These are phyloP conservation scores for Metschnikowia lachancei DNA, from an alignment of 805 yeast species.

Conservation along the genomic window DNA sequence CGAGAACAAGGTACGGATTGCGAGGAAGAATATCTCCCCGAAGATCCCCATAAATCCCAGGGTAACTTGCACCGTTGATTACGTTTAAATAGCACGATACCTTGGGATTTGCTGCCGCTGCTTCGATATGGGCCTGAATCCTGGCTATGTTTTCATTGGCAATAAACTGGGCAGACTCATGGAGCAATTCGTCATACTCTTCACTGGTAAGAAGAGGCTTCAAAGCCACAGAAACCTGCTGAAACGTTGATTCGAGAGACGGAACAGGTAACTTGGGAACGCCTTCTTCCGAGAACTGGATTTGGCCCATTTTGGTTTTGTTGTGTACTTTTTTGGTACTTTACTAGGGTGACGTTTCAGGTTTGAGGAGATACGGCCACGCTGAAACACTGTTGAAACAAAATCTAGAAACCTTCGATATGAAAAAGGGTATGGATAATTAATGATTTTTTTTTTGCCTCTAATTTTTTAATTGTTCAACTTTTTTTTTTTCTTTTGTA, in stretches of 20 bases:
- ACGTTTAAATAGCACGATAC: conserved; percentile 53
- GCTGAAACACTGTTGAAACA: too few species aligned
- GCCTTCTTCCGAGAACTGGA: conserved; percentile 34
- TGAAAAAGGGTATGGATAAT: too few species aligned
- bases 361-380: too few species aligned
- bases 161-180: conserved; percentile 46
- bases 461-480: too few species aligned
- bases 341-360: too few species aligned
- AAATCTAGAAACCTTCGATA: too few species aligned
- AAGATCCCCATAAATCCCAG: conserved; percentile 61
- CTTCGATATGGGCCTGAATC: conserved; percentile 53
- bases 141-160: conserved; percentile 40
- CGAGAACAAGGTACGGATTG: conserved; percentile 71
- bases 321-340: too few species aligned
- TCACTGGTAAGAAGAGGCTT: conserved; percentile 57
- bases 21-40: conserved; percentile 70
- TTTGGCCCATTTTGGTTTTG: conserved; percentile 4
- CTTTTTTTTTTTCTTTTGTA: too few species aligned
- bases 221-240: conserved; percentile 53
- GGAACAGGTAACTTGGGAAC: conserved; percentile 69
- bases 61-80: conserved; percentile 47
- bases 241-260: conserved; percentile 45
- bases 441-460: too few species aligned
- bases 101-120: conserved; percentile 40
- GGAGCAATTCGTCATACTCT: conserved; percentile 46